Evolutionary conservation across 805 yeast genomes (phyloP).

Genomic region (Blastobotrys chiropterorum): DNA sequence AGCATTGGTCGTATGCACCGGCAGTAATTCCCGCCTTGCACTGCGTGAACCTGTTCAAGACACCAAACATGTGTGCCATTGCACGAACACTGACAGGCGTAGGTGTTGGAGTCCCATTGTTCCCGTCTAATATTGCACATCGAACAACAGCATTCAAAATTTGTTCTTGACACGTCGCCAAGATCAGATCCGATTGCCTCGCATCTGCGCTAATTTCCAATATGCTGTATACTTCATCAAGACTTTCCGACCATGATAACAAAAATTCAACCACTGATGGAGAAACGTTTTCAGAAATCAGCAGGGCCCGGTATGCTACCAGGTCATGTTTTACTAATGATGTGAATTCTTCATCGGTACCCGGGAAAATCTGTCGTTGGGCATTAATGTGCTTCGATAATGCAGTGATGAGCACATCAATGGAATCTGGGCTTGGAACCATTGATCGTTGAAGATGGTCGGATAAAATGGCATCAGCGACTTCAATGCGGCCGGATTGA

Average conservation of each 20-base stretch:
- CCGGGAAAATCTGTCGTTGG: constrained; percentile 13
- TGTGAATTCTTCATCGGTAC: constrained; percentile 17
- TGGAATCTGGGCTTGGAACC: constrained; percentile 18
- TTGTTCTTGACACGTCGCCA: constrained; percentile 22
- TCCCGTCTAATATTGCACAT: constrained; percentile 2
- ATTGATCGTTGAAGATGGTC: constrained; percentile 6
- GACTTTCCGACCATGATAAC: constrained; percentile 19
- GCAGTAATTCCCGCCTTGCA: constrained; percentile 16
- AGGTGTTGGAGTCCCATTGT: constrained; percentile 1
- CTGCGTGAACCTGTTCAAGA: constrained; percentile 19
- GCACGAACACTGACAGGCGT: too few relatives aligned
- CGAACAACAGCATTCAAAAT: constrained; percentile 19
- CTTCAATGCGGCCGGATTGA: constrained; percentile 21
- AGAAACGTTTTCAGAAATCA: constrained; percentile 16
- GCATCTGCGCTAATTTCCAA: constrained; percentile 19
- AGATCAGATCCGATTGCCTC: constrained; percentile 15
- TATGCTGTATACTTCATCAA: constrained; percentile 24
- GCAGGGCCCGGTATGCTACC: constrained; percentile 12
- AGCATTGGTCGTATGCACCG: constrained; percentile 20
- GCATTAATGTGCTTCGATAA: constrained; percentile 15
- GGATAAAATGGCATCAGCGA: constrained; percentile 16
- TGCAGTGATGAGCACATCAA: constrained; percentile 20
- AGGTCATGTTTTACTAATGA: constrained; percentile 16
- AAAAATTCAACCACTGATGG: constrained; percentile 23
- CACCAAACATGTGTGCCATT: constrained; percentile 26